Conservation (phyloP, 1,284 basidiomycete genomes). For the Hemileia vastatrix region DNA sequence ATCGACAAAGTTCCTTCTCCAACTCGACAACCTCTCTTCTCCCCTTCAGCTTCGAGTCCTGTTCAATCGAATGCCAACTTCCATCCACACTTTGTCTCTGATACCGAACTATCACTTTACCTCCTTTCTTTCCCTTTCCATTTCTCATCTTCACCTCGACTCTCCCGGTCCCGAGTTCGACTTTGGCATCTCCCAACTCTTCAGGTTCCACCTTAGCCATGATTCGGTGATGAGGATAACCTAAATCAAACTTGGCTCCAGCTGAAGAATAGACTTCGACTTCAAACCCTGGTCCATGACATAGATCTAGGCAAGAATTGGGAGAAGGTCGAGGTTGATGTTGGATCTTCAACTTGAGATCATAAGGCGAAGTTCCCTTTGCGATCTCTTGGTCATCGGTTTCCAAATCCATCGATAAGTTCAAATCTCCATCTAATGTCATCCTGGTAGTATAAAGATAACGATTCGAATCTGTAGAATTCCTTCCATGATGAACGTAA, state of each 20-base stretch:
- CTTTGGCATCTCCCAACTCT: not conserved
- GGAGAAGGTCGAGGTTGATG: not conserved
- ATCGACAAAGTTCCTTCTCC: too few relatives aligned
- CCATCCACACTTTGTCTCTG: not conserved
- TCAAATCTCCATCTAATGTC: not conserved
- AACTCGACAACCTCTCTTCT: too few relatives aligned
- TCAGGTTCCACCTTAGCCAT: not conserved
- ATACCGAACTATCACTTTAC: not conserved
- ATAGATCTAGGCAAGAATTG: not conserved
- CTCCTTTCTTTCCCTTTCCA: not conserved
- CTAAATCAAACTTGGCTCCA: not conserved
- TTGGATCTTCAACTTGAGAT: not conserved
- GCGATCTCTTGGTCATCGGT: not conserved
- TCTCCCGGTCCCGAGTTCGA: not conserved
- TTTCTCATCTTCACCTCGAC: not conserved
- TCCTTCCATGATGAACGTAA: conserved; percentile 16
- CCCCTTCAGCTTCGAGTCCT: not conserved
- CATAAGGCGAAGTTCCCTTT: not conserved
- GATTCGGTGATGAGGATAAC: not conserved
- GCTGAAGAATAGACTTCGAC: not conserved
- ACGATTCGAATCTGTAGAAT: not conserved
- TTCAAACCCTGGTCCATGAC: not conserved
- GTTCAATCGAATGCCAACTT: not conserved
- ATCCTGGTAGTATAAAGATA: conserved; percentile 6
- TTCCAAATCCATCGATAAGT: not conserved